These are phyloP conservation scores for Pseudomassariella vexata DNA, from an alignment of 2,329 filamentous ascomycete genomes.

Conservation along the genomic window DNA sequence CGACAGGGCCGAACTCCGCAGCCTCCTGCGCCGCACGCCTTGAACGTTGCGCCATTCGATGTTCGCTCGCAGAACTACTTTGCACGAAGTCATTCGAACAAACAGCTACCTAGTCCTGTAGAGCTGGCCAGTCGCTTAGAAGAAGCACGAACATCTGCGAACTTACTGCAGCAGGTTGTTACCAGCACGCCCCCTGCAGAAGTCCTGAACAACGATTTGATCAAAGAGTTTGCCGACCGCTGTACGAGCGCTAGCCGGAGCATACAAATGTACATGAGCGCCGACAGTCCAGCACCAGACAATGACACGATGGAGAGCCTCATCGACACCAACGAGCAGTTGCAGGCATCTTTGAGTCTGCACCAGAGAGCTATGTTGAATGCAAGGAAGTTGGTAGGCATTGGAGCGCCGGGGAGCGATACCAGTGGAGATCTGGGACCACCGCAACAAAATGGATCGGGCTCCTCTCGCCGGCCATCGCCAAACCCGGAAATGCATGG, in stretches of 20 bases:
- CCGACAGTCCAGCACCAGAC: slow-evolving; percentile 74
- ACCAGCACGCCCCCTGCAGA: slow-evolving; percentile 76
- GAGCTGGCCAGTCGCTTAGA: slow-evolving; percentile 81
- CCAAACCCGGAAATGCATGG: background rate
- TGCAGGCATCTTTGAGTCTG: slow-evolving; percentile 75
- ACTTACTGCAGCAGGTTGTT: slow-evolving; percentile 85
- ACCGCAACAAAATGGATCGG: slow-evolving; percentile 4
- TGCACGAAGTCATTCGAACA: slow-evolving; percentile 41
- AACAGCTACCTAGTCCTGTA: slow-evolving; percentile 57
- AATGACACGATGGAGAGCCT: slow-evolving; percentile 90
- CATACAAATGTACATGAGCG: slow-evolving; percentile 80
- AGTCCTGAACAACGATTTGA: slow-evolving; percentile 75
- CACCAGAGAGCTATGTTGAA: slow-evolving; percentile 76
- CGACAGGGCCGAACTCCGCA: slow-evolving; percentile 1
- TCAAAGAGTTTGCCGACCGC: slow-evolving; percentile 85
- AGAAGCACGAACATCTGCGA: slow-evolving; percentile 85
- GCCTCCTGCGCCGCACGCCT: slow-evolving; percentile 25
- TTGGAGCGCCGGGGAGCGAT: slow-evolving; percentile 16
- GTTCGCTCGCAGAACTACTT: slow-evolving; percentile 52
- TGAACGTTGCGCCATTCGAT: slow-evolving; percentile 37
- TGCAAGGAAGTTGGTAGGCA: slow-evolving; percentile 49
- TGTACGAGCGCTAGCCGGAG: slow-evolving; percentile 76
- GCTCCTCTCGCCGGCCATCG: slow-evolving; percentile 6
- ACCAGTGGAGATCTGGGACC: slow-evolving; percentile 5
- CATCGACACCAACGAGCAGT: slow-evolving; percentile 90